Evolutionary conservation across 768 basidiomycete species (phyloP).

Genomic region (Lentinula sp.): DNA sequence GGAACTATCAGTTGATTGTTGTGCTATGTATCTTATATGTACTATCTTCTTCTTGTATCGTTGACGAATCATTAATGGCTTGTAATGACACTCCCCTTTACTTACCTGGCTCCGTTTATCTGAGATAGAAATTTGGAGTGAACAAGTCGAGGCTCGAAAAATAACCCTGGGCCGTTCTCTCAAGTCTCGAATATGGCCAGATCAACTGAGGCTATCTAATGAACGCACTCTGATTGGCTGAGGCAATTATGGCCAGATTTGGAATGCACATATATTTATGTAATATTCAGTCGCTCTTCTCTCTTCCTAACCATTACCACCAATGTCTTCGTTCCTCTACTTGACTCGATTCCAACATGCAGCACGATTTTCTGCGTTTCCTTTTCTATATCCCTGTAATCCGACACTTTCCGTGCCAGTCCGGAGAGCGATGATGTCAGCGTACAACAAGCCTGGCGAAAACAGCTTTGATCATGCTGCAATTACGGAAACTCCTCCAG

Average conservation of each 20-base stretch:
- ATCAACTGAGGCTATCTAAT: background rate
- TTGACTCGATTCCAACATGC: conserved; percentile 24
- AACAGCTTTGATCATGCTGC: conserved; percentile 15
- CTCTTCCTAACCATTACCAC: background rate
- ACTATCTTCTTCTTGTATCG: background rate
- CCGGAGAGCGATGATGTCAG: conserved; percentile 66
- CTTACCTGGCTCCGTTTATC: background rate
- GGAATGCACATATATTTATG: background rate
- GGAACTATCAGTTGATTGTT: too few species aligned
- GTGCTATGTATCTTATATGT: background rate
- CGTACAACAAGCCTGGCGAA: conserved; percentile 40
- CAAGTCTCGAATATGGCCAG: background rate
- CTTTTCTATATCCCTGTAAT: conserved; percentile 26
- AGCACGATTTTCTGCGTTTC: conserved; percentile 22
- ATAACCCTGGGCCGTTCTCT: background rate
- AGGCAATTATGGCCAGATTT: background rate
- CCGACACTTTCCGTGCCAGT: conserved; percentile 26
- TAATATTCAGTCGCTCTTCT: background rate
- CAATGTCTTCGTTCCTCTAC: conserved; percentile 20
- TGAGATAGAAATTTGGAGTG: background rate
- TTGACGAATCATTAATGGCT: background rate
- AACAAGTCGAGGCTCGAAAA: background rate
- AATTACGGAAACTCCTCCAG: conserved; percentile 41
- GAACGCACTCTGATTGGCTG: conserved; percentile 3
- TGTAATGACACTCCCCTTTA: background rate